phyloP scores from a whole-genome alignment of 2,329 filamentous ascomycete species.

The Aspergillus sp. region DNA sequence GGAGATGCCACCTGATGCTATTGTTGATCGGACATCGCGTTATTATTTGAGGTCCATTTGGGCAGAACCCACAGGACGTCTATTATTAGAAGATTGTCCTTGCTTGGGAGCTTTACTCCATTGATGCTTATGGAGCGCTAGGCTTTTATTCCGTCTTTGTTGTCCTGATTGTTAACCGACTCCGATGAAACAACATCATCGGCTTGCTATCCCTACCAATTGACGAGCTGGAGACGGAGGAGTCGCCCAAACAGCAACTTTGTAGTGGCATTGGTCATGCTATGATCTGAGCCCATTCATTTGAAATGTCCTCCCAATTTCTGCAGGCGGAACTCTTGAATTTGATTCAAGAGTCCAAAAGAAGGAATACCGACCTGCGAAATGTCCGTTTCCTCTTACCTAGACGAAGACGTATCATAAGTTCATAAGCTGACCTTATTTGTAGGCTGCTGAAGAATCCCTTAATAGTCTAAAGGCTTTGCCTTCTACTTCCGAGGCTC shows the following conservation, averaged over 20 bases:
- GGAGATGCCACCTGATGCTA: slow-evolving; percentile 13
- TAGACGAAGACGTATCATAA: slow-evolving; percentile 10
- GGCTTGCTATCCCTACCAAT: too few species aligned
- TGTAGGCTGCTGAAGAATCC: slow-evolving; percentile 85
- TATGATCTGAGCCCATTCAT: slow-evolving; percentile 18
- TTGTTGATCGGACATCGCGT: not conserved
- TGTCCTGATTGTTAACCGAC: too few species aligned
- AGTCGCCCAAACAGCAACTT: not conserved
- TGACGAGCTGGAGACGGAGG: too few species aligned
- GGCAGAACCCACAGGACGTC: too few species aligned
- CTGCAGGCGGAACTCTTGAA: slow-evolving; percentile 82
- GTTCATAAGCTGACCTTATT: slow-evolving; percentile 17
- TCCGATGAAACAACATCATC: too few species aligned
- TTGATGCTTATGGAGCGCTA: too few species aligned
- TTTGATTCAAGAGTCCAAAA: slow-evolving; percentile 91
- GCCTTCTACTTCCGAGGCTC: slow-evolving; percentile 68
- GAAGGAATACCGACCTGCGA: slow-evolving; percentile 85
- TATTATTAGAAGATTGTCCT: too few species aligned
- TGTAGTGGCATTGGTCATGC: slow-evolving; percentile 22
- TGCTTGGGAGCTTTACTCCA: too few species aligned
- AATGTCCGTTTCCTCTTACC: slow-evolving; percentile 43
- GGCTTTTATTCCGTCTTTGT: too few species aligned
- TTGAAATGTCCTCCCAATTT: slow-evolving; percentile 83
- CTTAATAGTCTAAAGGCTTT: slow-evolving; percentile 80
- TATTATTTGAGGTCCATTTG: too few species aligned